Evolutionary conservation across 2,329 filamentous ascomycete genomes (phyloP).

Genomic region (Colletotrichum scovillei): DNA sequence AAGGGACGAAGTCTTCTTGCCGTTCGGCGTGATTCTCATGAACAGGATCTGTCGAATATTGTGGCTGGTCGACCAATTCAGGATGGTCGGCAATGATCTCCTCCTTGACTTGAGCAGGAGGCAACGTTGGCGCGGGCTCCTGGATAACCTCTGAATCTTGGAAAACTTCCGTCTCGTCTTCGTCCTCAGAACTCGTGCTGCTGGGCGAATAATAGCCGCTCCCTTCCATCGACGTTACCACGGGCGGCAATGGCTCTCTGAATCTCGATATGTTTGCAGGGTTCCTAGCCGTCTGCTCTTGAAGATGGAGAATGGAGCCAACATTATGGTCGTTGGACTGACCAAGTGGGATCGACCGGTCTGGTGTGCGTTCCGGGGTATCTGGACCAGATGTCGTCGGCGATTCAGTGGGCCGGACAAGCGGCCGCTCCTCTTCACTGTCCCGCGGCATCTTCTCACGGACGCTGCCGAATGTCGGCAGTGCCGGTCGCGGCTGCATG

Average conservation of each 20-base stretch:
- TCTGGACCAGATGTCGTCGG: conserved; percentile 42
- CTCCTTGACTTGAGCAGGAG: conserved; percentile 14
- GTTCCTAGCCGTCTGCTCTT: conserved; percentile 65
- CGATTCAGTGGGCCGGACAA: conserved; percentile 64
- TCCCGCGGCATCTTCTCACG: conserved; percentile 70
- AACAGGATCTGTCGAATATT: background rate
- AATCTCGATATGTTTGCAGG: conserved; percentile 67
- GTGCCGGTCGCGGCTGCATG: conserved; percentile 79
- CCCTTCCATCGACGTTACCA: conserved; percentile 77
- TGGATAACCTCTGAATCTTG: conserved; percentile 12
- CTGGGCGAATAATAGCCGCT: conserved; percentile 73
- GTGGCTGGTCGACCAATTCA: background rate
- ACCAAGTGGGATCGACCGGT: conserved; percentile 49
- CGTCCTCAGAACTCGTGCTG: conserved; percentile 53
- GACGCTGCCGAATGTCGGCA: conserved; percentile 82
- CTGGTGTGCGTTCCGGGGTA: conserved; percentile 42
- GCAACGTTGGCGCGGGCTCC: conserved; percentile 20
- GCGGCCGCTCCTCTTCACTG: conserved; percentile 67
- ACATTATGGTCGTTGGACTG: conserved; percentile 70
- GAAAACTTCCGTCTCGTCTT: conserved; percentile 42
- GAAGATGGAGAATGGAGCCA: conserved; percentile 61
- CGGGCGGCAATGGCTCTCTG: conserved; percentile 75
- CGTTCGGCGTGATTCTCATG: background rate
- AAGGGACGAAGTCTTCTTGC: conserved; percentile 46
- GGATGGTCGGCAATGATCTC: conserved; percentile 22